Percentiles rank a stretch among this genome's conserved stretches.
These are phyloP conservation scores for Xerocomellus intermedius DNA, from an alignment of 768 basidiomycete species.

Conservation along the genomic window DNA sequence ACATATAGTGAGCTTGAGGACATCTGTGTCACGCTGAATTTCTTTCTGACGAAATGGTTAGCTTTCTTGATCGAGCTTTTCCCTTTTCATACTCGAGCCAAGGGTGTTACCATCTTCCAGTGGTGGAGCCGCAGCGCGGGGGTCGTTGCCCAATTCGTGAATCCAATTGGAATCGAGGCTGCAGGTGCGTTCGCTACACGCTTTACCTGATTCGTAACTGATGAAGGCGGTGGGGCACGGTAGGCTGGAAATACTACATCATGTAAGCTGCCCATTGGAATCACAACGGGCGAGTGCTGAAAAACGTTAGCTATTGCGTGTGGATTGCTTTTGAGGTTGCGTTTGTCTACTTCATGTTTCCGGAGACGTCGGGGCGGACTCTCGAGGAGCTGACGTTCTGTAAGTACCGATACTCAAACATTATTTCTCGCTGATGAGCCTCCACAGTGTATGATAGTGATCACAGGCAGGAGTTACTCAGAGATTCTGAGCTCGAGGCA, in stretches of 20 bases:
- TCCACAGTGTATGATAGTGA: not conserved
- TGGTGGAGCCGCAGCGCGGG: constrained; percentile 45
- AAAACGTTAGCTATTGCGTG: not conserved
- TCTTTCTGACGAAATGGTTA: not conserved
- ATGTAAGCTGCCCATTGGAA: not conserved
- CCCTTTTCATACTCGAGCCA: constrained; percentile 60
- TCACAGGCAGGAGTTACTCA: not conserved
- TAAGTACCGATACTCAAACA: not conserved
- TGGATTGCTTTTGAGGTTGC: not conserved
- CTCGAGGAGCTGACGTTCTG: not conserved
- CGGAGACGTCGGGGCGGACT: not conserved
- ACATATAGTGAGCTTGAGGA: not conserved
- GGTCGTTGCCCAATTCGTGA: constrained; percentile 11
- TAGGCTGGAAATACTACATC: constrained; percentile 20
- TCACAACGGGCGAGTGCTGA: not conserved
- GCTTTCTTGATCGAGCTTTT: constrained; percentile 60
- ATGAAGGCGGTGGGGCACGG: not conserved
- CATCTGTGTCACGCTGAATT: not conserved
- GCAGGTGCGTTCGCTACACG: constrained; percentile 1
- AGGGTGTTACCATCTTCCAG: constrained; percentile 60
- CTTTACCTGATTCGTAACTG: not conserved
- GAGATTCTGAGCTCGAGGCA: not conserved
- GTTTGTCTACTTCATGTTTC: not conserved
- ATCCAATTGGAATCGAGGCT: constrained; percentile 16
- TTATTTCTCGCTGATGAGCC: too few species aligned